Base-by-base conservation (phyloP, 148 eudicot species). In the Spergularia bocconei region DNA sequence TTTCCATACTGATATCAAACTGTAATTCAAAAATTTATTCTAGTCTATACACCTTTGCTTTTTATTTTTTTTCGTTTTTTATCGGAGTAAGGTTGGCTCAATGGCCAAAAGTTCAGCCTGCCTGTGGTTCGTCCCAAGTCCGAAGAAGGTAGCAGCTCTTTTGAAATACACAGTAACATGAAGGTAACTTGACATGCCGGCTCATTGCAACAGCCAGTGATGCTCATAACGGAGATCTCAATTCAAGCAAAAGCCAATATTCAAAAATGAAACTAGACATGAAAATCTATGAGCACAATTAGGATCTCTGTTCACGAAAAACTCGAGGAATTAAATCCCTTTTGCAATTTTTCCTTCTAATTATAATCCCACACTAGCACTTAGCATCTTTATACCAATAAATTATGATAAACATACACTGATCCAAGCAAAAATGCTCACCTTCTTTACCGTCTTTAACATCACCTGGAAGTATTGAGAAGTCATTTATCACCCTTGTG, bases 401-500 rank as follows among this genome's bases (percentile, higher is more conserved):
- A 13, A 21, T 57, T 53, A 12, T 23, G 48, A 63, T 33, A 36
- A 48, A 51, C 4, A 66, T 52, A 55, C 19, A 12, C 52, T 36
- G 17, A 17, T 41, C 54, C 12, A 14, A 58, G 38, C 52, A 71
- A 61, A 12, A 63, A 36, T n/a, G 20, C 72, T 76, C 75, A 89
- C 97, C 95, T 91, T 91, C 60, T 93, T 87, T 83, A 48, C 98
- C 98, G 79, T 91, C 97, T 74, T 74, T 91, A n/a, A 59, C 69
- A 73, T 87, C 85, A 69, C 81, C 79, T 64, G 98, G 95, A 15
- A 93, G 87, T 58, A 84, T 63, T 2, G 93, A 86, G 56, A 93
- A 93, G 82, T 90, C 87, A 73, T 75, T 85, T 63, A 93, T 82
- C 56, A 77, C 79, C 83, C 84, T 88, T 8, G 98, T 93, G 70